These are phyloP conservation scores for Neurospora cerealis DNA, from an alignment of 495 filamentous ascomycete species.

Conservation along the genomic window DNA sequence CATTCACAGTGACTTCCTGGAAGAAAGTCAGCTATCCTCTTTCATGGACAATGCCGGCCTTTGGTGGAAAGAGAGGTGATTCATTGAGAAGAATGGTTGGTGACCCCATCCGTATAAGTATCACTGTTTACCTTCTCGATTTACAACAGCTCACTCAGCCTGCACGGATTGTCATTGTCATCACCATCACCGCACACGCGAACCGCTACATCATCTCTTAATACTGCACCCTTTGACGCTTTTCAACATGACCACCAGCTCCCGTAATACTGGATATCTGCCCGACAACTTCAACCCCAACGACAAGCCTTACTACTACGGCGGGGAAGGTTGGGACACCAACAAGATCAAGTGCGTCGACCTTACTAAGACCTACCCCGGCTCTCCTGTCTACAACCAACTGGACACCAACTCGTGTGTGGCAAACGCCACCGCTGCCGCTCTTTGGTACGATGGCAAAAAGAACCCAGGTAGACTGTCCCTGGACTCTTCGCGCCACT, in stretches of 20 bases:
- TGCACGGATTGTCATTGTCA: background rate
- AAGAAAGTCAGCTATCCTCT: too few relatives aligned
- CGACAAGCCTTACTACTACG: background rate
- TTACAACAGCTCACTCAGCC: background rate
- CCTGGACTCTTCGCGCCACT: background rate
- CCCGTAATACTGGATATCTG: background rate
- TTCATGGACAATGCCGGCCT: too few relatives aligned
- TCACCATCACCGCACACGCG: background rate
- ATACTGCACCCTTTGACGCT: background rate
- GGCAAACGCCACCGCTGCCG: background rate
- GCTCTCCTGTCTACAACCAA: background rate
- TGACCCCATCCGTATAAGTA: background rate
- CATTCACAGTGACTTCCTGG: background rate
- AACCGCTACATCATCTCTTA: background rate
- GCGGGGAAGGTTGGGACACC: background rate
- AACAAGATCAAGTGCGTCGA: background rate
- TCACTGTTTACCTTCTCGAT: background rate
- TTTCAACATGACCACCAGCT: background rate
- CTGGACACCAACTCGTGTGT: background rate
- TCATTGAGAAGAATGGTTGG: too few relatives aligned
- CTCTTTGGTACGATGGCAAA: background rate
- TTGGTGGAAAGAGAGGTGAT: too few relatives aligned
- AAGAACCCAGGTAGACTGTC: background rate
- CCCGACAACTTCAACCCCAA: background rate
- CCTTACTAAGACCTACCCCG: background rate